Evolutionary conservation across 169 alveolate genomes (phyloP), one percentile per base, ranked within the genome.

Genomic region (Plasmodium malariae): DNA sequence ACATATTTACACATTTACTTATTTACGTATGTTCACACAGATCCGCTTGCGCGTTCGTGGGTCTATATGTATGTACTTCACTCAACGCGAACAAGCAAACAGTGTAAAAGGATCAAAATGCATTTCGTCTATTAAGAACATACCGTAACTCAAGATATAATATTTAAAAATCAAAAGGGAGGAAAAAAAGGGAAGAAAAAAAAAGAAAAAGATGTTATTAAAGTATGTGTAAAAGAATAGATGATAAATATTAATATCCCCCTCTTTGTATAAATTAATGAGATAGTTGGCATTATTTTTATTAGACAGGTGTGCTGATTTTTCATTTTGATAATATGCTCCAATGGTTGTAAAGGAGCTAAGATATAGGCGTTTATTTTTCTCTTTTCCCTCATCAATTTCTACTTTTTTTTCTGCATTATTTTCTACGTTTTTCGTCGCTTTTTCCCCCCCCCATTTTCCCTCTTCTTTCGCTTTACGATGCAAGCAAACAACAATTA

Each of bases 111-210:
- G n/a, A n/a, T n/a, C n/a, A n/a, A n/a, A n/a, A n/a, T n/a, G n/a
- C n/a, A 5, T 12, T 2, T 36, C 3, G 14, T 34, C 9, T 34
- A 34, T 1, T 30, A 1, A 11, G 28, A 34, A 55, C 87, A 9
- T 7, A 73, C 87, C 87, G 34, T 24, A 24, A 24, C 57, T 32
- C 12, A 73, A 12, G 1, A 73, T 3, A 17, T 26, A 34, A 55
- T 30, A 73, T 51, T 73, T 73, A 9, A 2, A 19, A 30, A 17
- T 24, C 87, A 73, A 21, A 2, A 73, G 87, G 57, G 67, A 34
- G 3, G 72, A 73, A 24, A 73, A 36, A 28, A 73, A 51, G 6
- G 87, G 87, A 12, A 73, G 51, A 55, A 73, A 73, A 73, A 55
- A 73, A 14, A 45, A 36, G 5, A 40, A 24, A 30, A 73, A 73